These are phyloP conservation scores for Cenococcum geophilum DNA, from an alignment of 495 filamentous ascomycete genomes.

Conservation along the genomic window DNA sequence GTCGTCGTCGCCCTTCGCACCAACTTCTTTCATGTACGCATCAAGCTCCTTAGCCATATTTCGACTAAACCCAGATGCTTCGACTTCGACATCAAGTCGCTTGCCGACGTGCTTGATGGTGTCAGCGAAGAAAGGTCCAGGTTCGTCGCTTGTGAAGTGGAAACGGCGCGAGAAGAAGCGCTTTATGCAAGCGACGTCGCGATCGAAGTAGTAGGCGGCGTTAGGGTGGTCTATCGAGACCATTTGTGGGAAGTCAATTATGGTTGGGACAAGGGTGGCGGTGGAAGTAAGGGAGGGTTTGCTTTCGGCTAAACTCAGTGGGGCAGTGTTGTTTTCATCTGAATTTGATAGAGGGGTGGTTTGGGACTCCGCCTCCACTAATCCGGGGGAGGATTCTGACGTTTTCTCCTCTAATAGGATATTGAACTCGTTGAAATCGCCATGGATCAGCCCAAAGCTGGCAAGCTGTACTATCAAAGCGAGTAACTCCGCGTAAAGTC, in stretches of 20 bases:
- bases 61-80: constrained; percentile 89
- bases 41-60: constrained; percentile 94
- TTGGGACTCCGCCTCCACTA: constrained; percentile 2
- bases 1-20: constrained; percentile 48
- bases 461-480: constrained; percentile 78
- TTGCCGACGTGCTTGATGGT: constrained; percentile 62
- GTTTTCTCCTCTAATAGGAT: constrained; percentile 67
- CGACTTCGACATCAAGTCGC: constrained; percentile 78
- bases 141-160: constrained; percentile 72
- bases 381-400: neutral
- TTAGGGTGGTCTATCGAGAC: constrained; percentile 90
- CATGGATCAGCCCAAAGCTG: constrained; percentile 86
- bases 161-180: constrained; percentile 84
- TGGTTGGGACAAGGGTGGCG: constrained; percentile 54
- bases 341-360: neutral
- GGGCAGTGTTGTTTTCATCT: neutral
- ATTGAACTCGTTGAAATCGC: constrained; percentile 99
- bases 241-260: constrained; percentile 99
- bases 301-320: constrained; percentile 14
- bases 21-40: constrained; percentile 72
- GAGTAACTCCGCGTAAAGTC: constrained; percentile 83
- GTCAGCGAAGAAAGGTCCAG: constrained; percentile 78
- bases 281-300: neutral
- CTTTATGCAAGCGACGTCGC: constrained; percentile 91
- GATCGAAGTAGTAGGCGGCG: constrained; percentile 91